Percentiles rank a stretch among this genome's conserved stretches.
phyloP scores from a whole-genome alignment of 306 rosid genomes.

The Mimosa pudica region DNA sequence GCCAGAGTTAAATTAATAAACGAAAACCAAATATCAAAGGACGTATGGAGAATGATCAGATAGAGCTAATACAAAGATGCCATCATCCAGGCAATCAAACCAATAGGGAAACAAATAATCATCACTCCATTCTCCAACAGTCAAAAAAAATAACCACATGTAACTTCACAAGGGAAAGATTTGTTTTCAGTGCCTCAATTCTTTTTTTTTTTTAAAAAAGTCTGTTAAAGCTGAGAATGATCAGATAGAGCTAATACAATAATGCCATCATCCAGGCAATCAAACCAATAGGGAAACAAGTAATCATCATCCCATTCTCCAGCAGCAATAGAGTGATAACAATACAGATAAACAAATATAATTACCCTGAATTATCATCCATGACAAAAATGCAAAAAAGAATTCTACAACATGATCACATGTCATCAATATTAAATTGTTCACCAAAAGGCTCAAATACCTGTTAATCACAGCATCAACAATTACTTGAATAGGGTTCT shows the following conservation, averaged over 20 bases:
- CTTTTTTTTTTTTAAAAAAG: background rate
- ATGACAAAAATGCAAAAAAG: background rate
- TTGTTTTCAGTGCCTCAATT: background rate
- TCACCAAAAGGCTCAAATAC: background rate
- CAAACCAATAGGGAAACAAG: constrained; percentile 50
- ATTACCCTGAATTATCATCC: background rate
- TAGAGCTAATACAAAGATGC: constrained; percentile 33
- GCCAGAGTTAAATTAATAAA: background rate
- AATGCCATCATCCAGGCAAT: constrained; percentile 44
- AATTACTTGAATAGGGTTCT: constrained; percentile 62
- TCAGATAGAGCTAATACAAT: constrained; percentile 44
- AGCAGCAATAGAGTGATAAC: background rate
- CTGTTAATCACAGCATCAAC: constrained; percentile 69
- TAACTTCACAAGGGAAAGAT: background rate
- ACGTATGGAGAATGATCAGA: constrained; percentile 41
- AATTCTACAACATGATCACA: background rate
- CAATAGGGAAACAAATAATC: constrained; percentile 43
- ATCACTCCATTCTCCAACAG: constrained; percentile 22
- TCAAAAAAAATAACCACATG: background rate
- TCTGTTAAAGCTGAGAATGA: background rate
- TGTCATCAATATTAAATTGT: background rate
- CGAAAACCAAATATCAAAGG: background rate
- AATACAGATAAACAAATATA: background rate
- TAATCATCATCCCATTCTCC: constrained; percentile 38
- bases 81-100: constrained; percentile 50